Percentiles rank a stretch among this genome's conserved stretches.
phyloP scores from a whole-genome alignment of 140 eudicot species.

The Bidens hawaiensis region DNA sequence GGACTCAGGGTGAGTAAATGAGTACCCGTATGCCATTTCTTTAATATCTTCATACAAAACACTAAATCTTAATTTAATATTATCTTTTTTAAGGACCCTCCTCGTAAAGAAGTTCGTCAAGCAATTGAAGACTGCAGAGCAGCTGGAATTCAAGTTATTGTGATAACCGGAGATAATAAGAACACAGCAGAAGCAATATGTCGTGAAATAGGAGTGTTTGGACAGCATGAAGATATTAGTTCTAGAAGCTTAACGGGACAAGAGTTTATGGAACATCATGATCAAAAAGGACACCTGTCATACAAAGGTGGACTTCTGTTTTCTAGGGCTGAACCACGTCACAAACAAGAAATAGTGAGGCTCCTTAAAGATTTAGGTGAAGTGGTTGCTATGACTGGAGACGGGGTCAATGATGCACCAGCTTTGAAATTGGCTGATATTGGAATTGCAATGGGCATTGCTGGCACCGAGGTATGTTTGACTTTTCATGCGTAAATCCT shows the following conservation, averaged over 20 bases:
- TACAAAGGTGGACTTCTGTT: slow-evolving; percentile 75
- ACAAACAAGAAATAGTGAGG: slow-evolving; percentile 87
- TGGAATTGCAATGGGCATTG: slow-evolving; percentile 90
- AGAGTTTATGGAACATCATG: slow-evolving; percentile 53
- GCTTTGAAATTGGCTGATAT: slow-evolving; percentile 81
- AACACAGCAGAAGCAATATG: slow-evolving; percentile 87
- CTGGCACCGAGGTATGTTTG: slow-evolving; percentile 71
- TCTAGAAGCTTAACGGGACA: slow-evolving; percentile 63
- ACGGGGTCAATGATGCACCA: slow-evolving; percentile 86
- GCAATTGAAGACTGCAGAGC: slow-evolving; percentile 83
- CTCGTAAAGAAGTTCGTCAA: slow-evolving; percentile 72
- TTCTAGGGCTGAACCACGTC: slow-evolving; percentile 88
- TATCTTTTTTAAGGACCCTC: slow-evolving; percentile 50
- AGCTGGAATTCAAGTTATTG: slow-evolving; percentile 84
- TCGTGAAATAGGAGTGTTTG: slow-evolving; percentile 90
- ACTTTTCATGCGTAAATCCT: not conserved
- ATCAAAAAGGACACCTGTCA: slow-evolving; percentile 47
- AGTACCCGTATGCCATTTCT: no score
- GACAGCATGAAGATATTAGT: slow-evolving; percentile 51
- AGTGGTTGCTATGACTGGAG: slow-evolving; percentile 92
- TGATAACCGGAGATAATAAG: slow-evolving; percentile 78
- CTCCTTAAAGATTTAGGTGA: slow-evolving; percentile 74
- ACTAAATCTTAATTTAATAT: no score
- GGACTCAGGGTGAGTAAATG: slow-evolving; percentile 55
- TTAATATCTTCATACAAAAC: not conserved